phyloP scores from a whole-genome alignment of 148 eudicot genomes.

The Polygonum maritimum region DNA sequence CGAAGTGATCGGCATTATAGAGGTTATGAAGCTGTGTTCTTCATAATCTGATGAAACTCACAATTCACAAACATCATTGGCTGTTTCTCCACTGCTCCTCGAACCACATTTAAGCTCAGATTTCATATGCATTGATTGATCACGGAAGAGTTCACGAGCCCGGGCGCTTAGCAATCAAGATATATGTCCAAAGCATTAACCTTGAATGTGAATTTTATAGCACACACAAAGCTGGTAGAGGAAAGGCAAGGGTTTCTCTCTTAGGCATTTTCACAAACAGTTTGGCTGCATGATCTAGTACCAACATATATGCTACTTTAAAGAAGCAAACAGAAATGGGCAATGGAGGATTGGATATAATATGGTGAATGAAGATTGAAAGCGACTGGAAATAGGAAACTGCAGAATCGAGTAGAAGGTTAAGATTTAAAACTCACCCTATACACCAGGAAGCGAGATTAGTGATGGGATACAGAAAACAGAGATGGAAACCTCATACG shows the following conservation, averaged over 20 bases:
- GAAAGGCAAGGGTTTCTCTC: neutral
- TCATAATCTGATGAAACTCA: neutral
- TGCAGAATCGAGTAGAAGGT: neutral
- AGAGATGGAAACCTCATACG: neutral
- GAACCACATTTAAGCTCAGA: neutral
- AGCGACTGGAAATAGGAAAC: neutral
- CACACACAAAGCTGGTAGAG: neutral
- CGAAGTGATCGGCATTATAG: neutral
- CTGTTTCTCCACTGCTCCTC: neutral
- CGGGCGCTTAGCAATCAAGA: too few relatives aligned
- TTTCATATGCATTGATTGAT: neutral
- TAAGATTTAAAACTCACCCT: neutral
- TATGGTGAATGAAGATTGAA: neutral
- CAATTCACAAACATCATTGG: neutral
- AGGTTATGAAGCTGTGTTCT: neutral
- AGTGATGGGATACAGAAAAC: neutral
- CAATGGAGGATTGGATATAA: neutral
- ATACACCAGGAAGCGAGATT: neutral
- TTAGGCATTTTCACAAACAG: slow-evolving; percentile 8
- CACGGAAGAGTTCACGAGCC: neutral
- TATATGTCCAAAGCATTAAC: neutral
- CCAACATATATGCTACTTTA: neutral
- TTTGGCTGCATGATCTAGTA: neutral
- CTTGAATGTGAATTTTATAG: neutral
- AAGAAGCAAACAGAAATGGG: neutral